Conservation (phyloP, 805 yeast genomes). For the Nakazawaea ishiwadae region DNA sequence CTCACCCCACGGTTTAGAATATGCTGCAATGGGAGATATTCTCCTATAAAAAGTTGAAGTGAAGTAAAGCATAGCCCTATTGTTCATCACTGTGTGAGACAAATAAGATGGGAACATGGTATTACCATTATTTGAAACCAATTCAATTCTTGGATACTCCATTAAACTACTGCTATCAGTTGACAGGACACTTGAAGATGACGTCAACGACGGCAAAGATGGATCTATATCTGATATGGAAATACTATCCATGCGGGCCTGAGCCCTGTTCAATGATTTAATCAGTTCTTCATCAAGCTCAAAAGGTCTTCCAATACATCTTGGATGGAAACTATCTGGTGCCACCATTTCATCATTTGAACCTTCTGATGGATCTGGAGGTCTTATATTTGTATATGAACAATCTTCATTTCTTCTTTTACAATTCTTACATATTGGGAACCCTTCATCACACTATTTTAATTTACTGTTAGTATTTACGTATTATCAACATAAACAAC, state of each 20-base stretch:
- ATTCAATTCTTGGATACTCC: background rate
- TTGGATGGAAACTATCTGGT: too few species aligned
- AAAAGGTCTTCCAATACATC: too few species aligned
- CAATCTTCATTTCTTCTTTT: slow-evolving; percentile 5
- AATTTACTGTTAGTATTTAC: background rate
- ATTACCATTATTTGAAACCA: background rate
- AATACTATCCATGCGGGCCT: too few species aligned
- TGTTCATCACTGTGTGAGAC: slow-evolving; percentile 1
- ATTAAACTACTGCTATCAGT: too few species aligned
- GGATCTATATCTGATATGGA: too few species aligned
- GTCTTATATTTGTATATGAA: slow-evolving; percentile 1
- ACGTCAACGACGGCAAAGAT: background rate
- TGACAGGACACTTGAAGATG: background rate
- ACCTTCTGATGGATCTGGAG: too few species aligned
- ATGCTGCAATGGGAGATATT: background rate
- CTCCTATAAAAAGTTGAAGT: slow-evolving; percentile 1
- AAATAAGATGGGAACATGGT: slow-evolving; percentile 2
- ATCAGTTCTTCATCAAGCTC: too few species aligned
- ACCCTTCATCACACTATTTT: slow-evolving; percentile 8
- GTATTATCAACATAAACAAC: too few species aligned
- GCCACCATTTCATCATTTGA: too few species aligned
- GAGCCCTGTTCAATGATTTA: too few species aligned
- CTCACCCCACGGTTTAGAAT: slow-evolving; percentile 2
- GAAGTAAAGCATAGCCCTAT: slow-evolving; percentile 6
- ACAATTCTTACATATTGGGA: slow-evolving; percentile 6